Percentiles rank a stretch among this genome's conserved stretches.
Conservation (phyloP, 2,329 filamentous ascomycete species). For the Rhinocladiella mackenziei region DNA sequence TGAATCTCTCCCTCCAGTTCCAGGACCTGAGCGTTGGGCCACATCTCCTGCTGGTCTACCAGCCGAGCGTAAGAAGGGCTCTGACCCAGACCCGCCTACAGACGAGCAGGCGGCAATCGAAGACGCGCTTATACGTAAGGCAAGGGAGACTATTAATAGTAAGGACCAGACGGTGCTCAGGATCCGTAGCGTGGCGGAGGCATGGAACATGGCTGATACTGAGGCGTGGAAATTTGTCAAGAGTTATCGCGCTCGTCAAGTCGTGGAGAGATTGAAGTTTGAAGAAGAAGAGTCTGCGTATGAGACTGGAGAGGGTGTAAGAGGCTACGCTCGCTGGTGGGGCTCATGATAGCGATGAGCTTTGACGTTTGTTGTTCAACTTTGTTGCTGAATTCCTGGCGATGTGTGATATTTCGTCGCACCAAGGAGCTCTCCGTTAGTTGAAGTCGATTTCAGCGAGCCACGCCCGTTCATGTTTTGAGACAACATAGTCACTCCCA, state of each 20-base stretch:
- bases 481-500: no score
- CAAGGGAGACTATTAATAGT: slow-evolving; percentile 44
- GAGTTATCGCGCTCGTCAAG: slow-evolving; percentile 54
- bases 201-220: slow-evolving; percentile 59
- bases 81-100: slow-evolving; percentile 38
- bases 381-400: neutral
- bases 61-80: slow-evolving; percentile 36
- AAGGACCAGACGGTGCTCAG: slow-evolving; percentile 37
- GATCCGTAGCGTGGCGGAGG: slow-evolving; percentile 46
- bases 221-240: slow-evolving; percentile 63
- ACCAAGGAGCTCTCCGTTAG: no score
- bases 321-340: slow-evolving; percentile 24
- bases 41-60: slow-evolving; percentile 39
- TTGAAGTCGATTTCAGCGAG: no score
- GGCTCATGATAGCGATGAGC: slow-evolving; percentile 7
- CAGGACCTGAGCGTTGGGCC: slow-evolving; percentile 55
- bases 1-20: slow-evolving; percentile 56
- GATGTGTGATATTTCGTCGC: no score
- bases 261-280: slow-evolving; percentile 57
- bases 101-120: slow-evolving; percentile 40
- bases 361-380: neutral
- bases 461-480: no score
- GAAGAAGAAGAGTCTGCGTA: slow-evolving; percentile 51
- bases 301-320: slow-evolving; percentile 9
- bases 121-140: slow-evolving; percentile 49